Evolutionary conservation across 768 basidiomycete species (phyloP).

Genomic region (Lactifluus hygrophoroides): DNA sequence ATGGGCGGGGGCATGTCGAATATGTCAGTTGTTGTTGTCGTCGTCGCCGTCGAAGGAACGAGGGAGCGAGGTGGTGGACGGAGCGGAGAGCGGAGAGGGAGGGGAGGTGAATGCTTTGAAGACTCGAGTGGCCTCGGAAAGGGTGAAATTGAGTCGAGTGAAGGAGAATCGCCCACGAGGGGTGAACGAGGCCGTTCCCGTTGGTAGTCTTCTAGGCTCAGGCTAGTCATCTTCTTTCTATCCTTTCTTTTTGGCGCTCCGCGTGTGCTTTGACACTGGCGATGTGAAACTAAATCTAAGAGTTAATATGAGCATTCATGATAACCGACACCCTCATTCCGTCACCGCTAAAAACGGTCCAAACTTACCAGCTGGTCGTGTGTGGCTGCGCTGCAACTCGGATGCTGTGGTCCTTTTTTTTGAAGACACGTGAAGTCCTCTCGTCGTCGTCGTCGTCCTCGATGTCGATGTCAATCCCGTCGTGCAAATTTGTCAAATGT

Average conservation of each 20-base stretch:
- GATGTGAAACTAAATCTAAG: too few species aligned
- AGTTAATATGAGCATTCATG: too few species aligned
- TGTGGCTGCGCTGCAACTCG: too few species aligned
- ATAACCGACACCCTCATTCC: too few species aligned
- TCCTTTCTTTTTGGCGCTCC: constrained; percentile 8
- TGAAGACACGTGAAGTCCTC: too few species aligned
- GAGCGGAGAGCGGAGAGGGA: constrained; percentile 27
- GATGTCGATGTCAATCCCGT: too few species aligned
- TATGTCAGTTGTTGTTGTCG: constrained; percentile 4
- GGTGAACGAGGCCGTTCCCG: constrained; percentile 28
- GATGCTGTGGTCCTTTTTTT: too few species aligned
- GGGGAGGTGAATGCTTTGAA: constrained; percentile 22
- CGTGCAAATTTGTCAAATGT: too few species aligned
- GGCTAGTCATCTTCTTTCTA: not conserved
- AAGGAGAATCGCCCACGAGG: constrained; percentile 26
- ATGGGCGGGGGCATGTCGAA: constrained; percentile 22
- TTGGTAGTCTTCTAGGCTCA: constrained; percentile 9
- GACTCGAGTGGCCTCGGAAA: constrained; percentile 17
- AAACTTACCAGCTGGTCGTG: too few species aligned
- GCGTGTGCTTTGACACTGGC: not conserved
- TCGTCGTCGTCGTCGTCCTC: too few species aligned
- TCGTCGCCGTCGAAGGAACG: constrained; percentile 8
- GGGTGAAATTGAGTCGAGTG: constrained; percentile 19
- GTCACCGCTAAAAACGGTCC: too few species aligned
- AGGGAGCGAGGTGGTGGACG: constrained; percentile 22